phyloP scores from a whole-genome alignment of 2,329 filamentous ascomycete species.

The Pestalotiopsis sp. region DNA sequence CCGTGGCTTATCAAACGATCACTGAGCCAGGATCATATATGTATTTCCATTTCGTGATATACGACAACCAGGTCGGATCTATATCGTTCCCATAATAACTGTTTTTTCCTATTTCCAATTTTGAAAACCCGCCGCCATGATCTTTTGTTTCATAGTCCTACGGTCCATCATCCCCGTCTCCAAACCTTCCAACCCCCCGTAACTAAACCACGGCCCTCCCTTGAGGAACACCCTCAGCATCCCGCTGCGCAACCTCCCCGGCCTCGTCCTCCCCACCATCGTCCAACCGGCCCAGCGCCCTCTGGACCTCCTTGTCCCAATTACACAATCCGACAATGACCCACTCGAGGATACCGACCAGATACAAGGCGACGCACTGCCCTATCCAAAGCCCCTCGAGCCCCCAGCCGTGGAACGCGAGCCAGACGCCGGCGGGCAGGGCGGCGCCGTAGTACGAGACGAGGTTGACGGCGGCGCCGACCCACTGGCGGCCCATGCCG shows the following conservation, averaged over 20 bases:
- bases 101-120: too few relatives aligned
- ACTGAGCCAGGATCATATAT: too few relatives aligned
- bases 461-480: conserved; percentile 81
- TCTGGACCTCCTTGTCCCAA: conserved; percentile 74
- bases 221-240: background rate
- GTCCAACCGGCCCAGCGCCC: conserved; percentile 73
- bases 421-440: conserved; percentile 8
- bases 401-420: conserved; percentile 14
- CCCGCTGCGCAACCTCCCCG: background rate
- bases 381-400: conserved; percentile 74
- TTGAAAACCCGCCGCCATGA: too few relatives aligned
- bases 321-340: conserved; percentile 74
- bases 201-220: background rate
- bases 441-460: conserved; percentile 73
- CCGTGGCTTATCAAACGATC: too few relatives aligned
- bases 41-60: too few relatives aligned
- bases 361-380: conserved; percentile 78
- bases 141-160: too few relatives aligned
- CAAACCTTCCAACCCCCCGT: too few relatives aligned
- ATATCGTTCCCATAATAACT: too few relatives aligned
- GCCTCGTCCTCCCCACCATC: conserved; percentile 23
- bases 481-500: conserved; percentile 85
- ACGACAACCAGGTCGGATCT: too few relatives aligned
- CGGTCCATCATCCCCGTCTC: too few relatives aligned
- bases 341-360: conserved; percentile 81